These are phyloP conservation scores for Choiromyces venosus DNA, from an alignment of 495 filamentous ascomycete species.

Conservation along the genomic window DNA sequence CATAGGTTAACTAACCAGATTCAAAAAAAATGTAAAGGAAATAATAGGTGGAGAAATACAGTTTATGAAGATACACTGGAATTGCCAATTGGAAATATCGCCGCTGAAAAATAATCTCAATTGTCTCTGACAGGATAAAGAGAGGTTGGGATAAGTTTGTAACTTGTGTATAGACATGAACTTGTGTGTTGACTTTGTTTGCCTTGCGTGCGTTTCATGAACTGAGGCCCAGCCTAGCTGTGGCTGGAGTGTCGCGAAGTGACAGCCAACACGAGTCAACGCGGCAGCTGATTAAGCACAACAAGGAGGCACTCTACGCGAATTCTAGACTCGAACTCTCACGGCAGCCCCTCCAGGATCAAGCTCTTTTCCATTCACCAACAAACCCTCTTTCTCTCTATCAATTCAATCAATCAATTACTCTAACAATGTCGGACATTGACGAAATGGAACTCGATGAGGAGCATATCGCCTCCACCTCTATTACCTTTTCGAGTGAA, in stretches of 20 bases:
- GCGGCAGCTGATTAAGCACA: neutral
- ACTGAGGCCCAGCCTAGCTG: neutral
- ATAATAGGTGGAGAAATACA: too few relatives aligned
- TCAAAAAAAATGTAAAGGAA: too few relatives aligned
- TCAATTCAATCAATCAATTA: neutral
- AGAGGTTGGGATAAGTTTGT: too few relatives aligned
- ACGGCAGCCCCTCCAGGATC: neutral
- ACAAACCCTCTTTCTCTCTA: neutral
- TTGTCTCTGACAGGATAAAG: too few relatives aligned
- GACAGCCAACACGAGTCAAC: neutral
- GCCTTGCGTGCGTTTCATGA: neutral
- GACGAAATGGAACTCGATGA: conserved; percentile 86
- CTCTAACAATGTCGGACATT: conserved; percentile 69
- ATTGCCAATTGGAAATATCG: too few relatives aligned
- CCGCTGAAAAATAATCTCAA: too few relatives aligned
- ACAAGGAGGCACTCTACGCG: neutral
- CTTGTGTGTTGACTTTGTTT: too few relatives aligned
- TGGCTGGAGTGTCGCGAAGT: neutral
- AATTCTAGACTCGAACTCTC: neutral
- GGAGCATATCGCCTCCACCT: conserved; percentile 53
- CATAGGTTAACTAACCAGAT: too few relatives aligned
- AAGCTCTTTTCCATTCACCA: neutral
- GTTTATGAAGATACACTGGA: too few relatives aligned
- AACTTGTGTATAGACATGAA: too few relatives aligned
- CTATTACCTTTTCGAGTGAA: conserved; percentile 58